Percentiles rank a stretch among this genome's conserved stretches.
Evolutionary conservation across 495 filamentous ascomycete genomes (phyloP).

Genomic region (Neurospora sp.): DNA sequence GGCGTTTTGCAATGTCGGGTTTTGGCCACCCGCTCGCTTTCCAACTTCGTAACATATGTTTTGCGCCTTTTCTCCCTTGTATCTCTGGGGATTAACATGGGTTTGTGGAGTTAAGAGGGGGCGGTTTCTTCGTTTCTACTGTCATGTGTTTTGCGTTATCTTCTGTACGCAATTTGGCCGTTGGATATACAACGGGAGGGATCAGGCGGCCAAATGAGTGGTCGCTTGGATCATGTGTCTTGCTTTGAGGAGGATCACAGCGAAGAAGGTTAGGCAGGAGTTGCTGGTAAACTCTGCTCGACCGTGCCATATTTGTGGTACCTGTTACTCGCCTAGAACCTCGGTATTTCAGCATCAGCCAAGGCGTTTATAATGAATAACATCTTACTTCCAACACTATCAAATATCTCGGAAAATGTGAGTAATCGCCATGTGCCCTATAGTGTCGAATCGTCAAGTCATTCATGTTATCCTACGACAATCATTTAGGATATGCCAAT

Average conservation of each 20-base stretch:
- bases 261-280: not conserved
- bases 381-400: not conserved
- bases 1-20: not conserved
- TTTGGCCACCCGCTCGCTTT: not conserved
- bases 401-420: not conserved
- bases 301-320: not conserved
- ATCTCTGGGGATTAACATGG: not conserved
- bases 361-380: not conserved
- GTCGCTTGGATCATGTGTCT: not conserved
- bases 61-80: not conserved
- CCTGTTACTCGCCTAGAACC: not conserved
- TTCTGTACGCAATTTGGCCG: not conserved
- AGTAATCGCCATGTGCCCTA: not conserved
- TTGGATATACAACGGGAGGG: not conserved
- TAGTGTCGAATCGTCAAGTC: not conserved
- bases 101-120: not conserved
- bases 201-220: not conserved
- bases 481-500: not conserved
- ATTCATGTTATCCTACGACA: not conserved
- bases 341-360: not conserved
- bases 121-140: not conserved
- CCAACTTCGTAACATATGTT: not conserved
- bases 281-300: not conserved
- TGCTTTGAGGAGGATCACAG: not conserved
- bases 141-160: not conserved